Percentiles rank a stretch among this genome's conserved stretches.
phyloP scores from a whole-genome alignment of 2,329 filamentous ascomycete genomes.

The Sclerotinia subarctica region DNA sequence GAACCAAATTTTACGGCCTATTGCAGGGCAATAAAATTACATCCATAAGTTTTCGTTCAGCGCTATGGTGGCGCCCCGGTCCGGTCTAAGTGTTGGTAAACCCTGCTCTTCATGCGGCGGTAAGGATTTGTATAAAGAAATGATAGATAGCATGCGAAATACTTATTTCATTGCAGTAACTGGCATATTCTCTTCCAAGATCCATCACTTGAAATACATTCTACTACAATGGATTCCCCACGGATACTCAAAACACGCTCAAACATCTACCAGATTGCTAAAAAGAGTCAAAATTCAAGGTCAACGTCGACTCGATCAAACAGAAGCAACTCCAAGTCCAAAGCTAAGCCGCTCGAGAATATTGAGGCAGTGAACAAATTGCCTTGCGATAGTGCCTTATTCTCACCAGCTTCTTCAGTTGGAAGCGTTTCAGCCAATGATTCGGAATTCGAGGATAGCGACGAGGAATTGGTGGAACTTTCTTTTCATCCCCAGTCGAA shows the following conservation, averaged over 20 bases:
- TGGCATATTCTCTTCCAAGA: not conserved
- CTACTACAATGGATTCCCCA: not conserved
- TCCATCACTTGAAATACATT: not conserved
- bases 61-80: not conserved
- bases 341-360: not conserved
- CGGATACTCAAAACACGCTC: not conserved
- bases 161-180: not conserved
- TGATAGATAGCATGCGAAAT: not conserved
- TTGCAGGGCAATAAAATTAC: not conserved
- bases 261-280: conserved; percentile 8
- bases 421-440: not conserved
- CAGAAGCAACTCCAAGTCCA: not conserved
- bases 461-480: not conserved
- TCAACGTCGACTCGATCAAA: not conserved
- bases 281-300: not conserved
- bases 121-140: conserved; percentile 12
- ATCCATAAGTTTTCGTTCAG: not conserved
- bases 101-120: not conserved
- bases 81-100: conserved; percentile 1
- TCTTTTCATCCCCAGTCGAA: not conserved
- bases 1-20: not conserved
- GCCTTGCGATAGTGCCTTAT: not conserved
- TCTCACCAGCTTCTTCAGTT: not conserved
- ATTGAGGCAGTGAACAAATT: not conserved
- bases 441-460: conserved; percentile 6